Conservation (phyloP, 2,329 filamentous ascomycete genomes). For the Akanthomyces lecanii region DNA sequence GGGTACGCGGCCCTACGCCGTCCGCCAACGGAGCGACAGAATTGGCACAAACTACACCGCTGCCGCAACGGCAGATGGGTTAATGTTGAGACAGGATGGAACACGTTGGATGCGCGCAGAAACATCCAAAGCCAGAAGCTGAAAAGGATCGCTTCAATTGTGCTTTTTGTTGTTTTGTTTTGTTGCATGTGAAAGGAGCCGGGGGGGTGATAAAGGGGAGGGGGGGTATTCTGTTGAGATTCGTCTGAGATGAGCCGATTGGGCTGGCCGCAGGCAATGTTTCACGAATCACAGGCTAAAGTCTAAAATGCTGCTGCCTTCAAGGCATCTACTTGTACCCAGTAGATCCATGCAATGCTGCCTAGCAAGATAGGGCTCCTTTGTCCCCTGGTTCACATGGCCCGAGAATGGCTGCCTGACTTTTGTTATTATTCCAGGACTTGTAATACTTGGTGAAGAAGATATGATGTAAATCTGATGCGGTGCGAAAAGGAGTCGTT, state of each 20-base stretch:
- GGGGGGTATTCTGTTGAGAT: neutral
- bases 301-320: neutral
- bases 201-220: neutral
- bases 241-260: neutral
- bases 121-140: neutral
- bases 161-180: neutral
- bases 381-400: neutral
- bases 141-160: neutral
- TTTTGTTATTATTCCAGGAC: neutral
- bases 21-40: neutral
- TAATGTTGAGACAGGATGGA: neutral
- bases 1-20: constrained; percentile 2
- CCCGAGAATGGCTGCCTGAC: neutral
- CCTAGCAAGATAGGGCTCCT: neutral
- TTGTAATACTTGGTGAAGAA: neutral
- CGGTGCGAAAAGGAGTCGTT: no score
- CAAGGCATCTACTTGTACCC: neutral
- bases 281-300: constrained; percentile 6
- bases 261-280: neutral
- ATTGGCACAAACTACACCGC: neutral
- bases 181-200: neutral
- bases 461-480: no score
- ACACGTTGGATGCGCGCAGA: neutral
- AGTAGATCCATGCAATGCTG: neutral
- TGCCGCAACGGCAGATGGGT: neutral